Percentiles rank a stretch among this genome's conserved stretches.
phyloP scores from a whole-genome alignment of 1,139 yeast genomes.

The Pneumocystis wakefieldiae region DNA sequence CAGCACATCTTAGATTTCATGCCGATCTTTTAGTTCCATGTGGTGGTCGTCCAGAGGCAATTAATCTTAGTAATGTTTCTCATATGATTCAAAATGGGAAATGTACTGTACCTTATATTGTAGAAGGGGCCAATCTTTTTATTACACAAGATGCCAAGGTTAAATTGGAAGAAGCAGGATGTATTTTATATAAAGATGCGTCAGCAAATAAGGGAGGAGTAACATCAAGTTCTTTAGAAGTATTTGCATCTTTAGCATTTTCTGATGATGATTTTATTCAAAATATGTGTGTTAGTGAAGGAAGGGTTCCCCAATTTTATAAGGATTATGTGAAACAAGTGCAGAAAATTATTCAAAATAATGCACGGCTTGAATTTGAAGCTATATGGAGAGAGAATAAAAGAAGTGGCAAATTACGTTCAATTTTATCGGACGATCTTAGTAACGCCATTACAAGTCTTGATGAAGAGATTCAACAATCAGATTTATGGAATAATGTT shows the following conservation, averaged over 20 bases:
- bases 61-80: constrained; percentile 71
- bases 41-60: constrained; percentile 97
- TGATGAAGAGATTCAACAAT: constrained; percentile 72
- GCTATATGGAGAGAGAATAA: constrained; percentile 70
- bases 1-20: constrained; percentile 65
- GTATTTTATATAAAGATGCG: constrained; percentile 82
- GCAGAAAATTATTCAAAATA: constrained; percentile 55
- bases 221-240: constrained; percentile 90
- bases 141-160: constrained; percentile 89
- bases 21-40: constrained; percentile 83
- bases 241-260: constrained; percentile 81
- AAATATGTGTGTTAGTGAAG: constrained; percentile 54
- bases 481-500: constrained; percentile 75
- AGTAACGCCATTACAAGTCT: constrained; percentile 77
- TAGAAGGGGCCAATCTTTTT: constrained; percentile 94
- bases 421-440: constrained; percentile 69
- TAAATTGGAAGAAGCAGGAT: constrained; percentile 72
- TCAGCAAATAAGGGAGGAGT: constrained; percentile 98
- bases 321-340: constrained; percentile 69
- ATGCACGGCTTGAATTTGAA: constrained; percentile 75
- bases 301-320: constrained; percentile 53
- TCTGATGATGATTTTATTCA: constrained; percentile 67
- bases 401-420: constrained; percentile 52
- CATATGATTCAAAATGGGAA: constrained; percentile 65
- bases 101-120: constrained; percentile 68